Percentiles rank a stretch among this genome's conserved stretches.
These are phyloP conservation scores for Pholiota adiposa DNA, from an alignment of 1,284 basidiomycete species.

Conservation along the genomic window DNA sequence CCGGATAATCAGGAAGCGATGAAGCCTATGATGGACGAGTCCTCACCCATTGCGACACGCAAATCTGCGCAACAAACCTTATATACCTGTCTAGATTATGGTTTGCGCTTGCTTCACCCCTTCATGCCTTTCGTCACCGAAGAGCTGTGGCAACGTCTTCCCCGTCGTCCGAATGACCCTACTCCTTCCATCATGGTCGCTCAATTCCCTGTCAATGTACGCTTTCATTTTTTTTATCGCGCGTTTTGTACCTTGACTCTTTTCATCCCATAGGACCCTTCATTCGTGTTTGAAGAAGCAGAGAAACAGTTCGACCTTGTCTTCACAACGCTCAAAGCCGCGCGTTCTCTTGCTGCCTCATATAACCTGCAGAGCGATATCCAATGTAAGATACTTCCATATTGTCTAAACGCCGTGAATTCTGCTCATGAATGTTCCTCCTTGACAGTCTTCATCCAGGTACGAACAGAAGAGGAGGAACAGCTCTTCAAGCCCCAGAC, in stretches of 20 bases:
- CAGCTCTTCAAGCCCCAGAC: slow-evolving; percentile 73
- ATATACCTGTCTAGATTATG: slow-evolving; percentile 93
- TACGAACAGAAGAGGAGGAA: slow-evolving; percentile 66
- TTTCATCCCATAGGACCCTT: slow-evolving; percentile 51
- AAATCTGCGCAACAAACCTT: slow-evolving; percentile 94
- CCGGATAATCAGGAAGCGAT: slow-evolving; percentile 79
- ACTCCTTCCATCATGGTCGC: slow-evolving; percentile 92
- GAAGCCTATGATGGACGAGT: slow-evolving; percentile 93
- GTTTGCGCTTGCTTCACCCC: slow-evolving; percentile 90
- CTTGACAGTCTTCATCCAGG: slow-evolving; percentile 77
- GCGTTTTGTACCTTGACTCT: slow-evolving; percentile 1
- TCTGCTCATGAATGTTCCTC: slow-evolving; percentile 12
- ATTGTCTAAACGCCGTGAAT: not conserved
- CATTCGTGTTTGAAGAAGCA: slow-evolving; percentile 74
- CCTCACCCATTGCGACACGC: slow-evolving; percentile 63
- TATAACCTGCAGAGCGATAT: slow-evolving; percentile 92
- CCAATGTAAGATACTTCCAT: slow-evolving; percentile 58
- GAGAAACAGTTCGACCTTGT: slow-evolving; percentile 88
- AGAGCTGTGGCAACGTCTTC: slow-evolving; percentile 97
- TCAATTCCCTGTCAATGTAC: slow-evolving; percentile 78
- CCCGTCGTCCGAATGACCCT: slow-evolving; percentile 80
- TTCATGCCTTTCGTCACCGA: slow-evolving; percentile 99
- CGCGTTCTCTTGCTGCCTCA: slow-evolving; percentile 87
- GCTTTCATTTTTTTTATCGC: slow-evolving; percentile 31
- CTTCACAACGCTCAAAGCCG: slow-evolving; percentile 79